phyloP scores from a whole-genome alignment of 2,329 filamentous ascomycete species.

The Phaeosphaeriaceae sp. region DNA sequence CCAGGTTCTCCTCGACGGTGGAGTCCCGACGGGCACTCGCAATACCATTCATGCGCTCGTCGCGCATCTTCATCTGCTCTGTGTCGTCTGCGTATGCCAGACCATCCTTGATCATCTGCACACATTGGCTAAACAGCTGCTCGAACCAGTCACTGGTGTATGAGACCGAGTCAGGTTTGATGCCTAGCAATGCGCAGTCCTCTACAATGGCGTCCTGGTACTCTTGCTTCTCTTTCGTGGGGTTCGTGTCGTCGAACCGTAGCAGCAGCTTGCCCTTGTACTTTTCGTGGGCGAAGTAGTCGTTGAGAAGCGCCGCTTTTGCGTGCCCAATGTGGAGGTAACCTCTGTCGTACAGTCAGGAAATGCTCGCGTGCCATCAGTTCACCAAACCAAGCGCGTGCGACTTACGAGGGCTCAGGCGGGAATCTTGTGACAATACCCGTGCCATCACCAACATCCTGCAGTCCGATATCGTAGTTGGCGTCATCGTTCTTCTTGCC shows the following conservation, averaged over 20 bases:
- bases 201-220: conserved; percentile 93
- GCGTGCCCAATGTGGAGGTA: conserved; percentile 96
- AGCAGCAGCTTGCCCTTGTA: conserved; percentile 91
- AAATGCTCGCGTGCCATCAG: conserved; percentile 2
- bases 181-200: conserved; percentile 88
- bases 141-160: conserved; percentile 98
- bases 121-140: conserved; percentile 83
- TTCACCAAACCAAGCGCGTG: not conserved
- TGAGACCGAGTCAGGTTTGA: conserved; percentile 84
- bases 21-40: conserved; percentile 82
- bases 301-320: conserved; percentile 90
- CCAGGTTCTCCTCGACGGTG: conserved; percentile 81
- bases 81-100: conserved; percentile 96
- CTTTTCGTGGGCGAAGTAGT: conserved; percentile 94
- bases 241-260: conserved; percentile 97
- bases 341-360: conserved; percentile 54
- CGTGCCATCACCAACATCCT: conserved; percentile 76
- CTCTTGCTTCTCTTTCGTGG: conserved; percentile 95
- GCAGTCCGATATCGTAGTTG: conserved; percentile 87
- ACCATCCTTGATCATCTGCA: conserved; percentile 84
- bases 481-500: conserved; percentile 80
- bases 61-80: conserved; percentile 83
- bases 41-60: conserved; percentile 83
- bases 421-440: conserved; percentile 90
- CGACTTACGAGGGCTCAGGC: conserved; percentile 83